Base-by-base conservation (phyloP, 2,329 filamentous ascomycete genomes). In the Fusarium irregulare region DNA sequence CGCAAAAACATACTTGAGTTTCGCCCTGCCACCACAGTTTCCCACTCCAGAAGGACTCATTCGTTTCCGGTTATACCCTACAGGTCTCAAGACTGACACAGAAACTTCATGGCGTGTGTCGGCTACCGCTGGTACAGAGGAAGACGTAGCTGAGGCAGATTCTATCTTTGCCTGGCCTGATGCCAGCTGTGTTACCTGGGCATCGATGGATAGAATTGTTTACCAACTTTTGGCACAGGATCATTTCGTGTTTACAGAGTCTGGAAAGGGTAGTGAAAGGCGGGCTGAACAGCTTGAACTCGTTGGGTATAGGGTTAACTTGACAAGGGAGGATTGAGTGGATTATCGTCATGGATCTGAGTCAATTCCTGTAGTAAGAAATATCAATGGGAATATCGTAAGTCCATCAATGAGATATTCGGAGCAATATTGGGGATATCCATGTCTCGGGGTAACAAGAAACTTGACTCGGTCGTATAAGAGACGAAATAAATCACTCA, bases 21-120 rank as follows among this genome's bases (percentile, higher is more conserved):
- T 68, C 3, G 28, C 9, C 2, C 3, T 68, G 1, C 47, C 49
- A 1, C 65, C 65, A 3, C 13, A 8, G 1, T 54, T 68, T 14
- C 65, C 64, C 0, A 23, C 59, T 0, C 64, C 59, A 0, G 21
- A 27, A 0, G 65, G 59, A 1, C 8, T 48, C 1, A 40, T 68
- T 1, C 64, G 64, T 10, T 68, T 68, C 13, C 65, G 64, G 0
- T 9, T 68, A 1, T 68, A 68, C 4, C 65, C 65, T 0, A 68
- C 45, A 0, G 47, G 37, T 0, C 64, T 68, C 0, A 11, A 53
- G 23, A 64, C 42, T 0, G 45, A 56, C 10, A 47, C 41, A 0
- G 51, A 68, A 4, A 40, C 64, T 1, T 68, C 64, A 0, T 68
- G 65, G 65, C 32, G 65, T 1, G 48, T 59, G 6, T 54, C 68